phyloP scores from a whole-genome alignment of 176 grass and related monocot species.

The Phoenix dactylifera region DNA sequence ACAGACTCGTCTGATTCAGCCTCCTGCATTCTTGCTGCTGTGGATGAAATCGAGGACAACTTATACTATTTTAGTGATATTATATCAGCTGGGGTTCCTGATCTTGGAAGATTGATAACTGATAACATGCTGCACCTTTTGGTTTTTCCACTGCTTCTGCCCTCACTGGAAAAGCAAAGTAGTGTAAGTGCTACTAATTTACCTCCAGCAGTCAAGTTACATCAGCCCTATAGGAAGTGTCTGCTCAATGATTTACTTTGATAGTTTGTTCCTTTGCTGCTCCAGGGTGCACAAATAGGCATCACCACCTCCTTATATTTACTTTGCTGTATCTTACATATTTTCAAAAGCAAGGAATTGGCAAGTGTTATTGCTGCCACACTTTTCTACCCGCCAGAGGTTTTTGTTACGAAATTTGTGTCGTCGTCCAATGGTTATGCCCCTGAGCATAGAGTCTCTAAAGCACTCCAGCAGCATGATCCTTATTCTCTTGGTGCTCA shows the following conservation, averaged over 20 bases:
- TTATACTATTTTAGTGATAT: slow-evolving; percentile 99
- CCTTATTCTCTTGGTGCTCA: slow-evolving; percentile 5
- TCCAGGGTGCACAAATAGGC: slow-evolving; percentile 66
- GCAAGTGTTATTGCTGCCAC: slow-evolving; percentile 66
- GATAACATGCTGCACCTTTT: slow-evolving; percentile 84
- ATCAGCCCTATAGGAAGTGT: no score
- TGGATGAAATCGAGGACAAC: slow-evolving; percentile 91
- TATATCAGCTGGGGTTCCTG: slow-evolving; percentile 98
- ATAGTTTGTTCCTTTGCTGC: slow-evolving; percentile 26
- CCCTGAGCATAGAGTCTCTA: slow-evolving; percentile 14
- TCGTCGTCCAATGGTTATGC: slow-evolving; percentile 37
- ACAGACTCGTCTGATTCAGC: slow-evolving; percentile 31
- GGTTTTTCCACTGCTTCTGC: slow-evolving; percentile 86
- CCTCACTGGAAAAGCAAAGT: slow-evolving; percentile 46
- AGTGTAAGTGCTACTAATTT: slow-evolving; percentile 35
- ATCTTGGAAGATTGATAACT: slow-evolving; percentile 80
- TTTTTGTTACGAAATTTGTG: slow-evolving; percentile 29
- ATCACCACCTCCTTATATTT: slow-evolving; percentile 80
- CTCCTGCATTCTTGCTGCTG: slow-evolving; percentile 45
- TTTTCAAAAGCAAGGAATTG: slow-evolving; percentile 97
- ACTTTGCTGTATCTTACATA: slow-evolving; percentile 91
- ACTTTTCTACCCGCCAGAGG: slow-evolving; percentile 67
- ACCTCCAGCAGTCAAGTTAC: no score
- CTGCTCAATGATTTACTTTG: not conserved
- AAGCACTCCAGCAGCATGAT: slow-evolving; percentile 19